Percentiles rank a stretch among this genome's conserved stretches.
Conservation (phyloP, 192 early-diverging fungal species). For the Lunasporangiospora selenospora region DNA sequence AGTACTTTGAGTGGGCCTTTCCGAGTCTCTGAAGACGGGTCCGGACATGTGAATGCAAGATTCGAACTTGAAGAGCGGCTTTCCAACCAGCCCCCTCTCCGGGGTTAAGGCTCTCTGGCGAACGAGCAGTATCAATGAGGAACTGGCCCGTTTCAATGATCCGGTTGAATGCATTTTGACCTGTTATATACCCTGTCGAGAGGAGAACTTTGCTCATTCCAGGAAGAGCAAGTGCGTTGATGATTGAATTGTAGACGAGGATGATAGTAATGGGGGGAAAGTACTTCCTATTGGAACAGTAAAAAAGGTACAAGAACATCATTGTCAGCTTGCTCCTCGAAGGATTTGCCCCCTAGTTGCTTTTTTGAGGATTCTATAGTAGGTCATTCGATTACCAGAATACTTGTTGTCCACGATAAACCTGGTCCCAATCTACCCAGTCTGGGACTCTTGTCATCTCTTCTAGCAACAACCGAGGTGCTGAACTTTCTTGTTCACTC, state of each 20-base stretch:
- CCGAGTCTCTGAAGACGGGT: constrained; percentile 12
- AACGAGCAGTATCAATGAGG: constrained; percentile 12
- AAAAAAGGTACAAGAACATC: background rate
- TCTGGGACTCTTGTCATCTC: constrained; percentile 37
- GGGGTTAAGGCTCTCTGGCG: constrained; percentile 17
- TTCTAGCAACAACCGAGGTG: constrained; percentile 18
- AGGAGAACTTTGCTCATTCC: constrained; percentile 38
- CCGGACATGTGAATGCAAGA: constrained; percentile 35
- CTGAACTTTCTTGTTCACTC: constrained; percentile 12
- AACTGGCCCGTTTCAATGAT: constrained; percentile 27
- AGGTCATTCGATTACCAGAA: no score
- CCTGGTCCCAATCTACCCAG: constrained; percentile 32
- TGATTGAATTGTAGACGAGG: constrained; percentile 25
- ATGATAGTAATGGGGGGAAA: constrained; percentile 5
- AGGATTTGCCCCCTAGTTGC: no score
- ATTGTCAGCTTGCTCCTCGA: no score
- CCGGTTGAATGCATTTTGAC: constrained; percentile 9
- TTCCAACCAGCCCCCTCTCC: constrained; percentile 22
- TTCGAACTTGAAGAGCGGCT: constrained; percentile 28
- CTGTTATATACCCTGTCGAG: constrained; percentile 20
- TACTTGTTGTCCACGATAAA: constrained; percentile 35
- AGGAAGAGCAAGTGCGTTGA: constrained; percentile 13
- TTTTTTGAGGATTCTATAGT: no score
- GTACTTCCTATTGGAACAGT: constrained; percentile 15
- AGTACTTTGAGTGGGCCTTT: constrained; percentile 16